These are phyloP conservation scores for Malassezia sp. DNA, from an alignment of 1,284 basidiomycete genomes.

Conservation along the genomic window DNA sequence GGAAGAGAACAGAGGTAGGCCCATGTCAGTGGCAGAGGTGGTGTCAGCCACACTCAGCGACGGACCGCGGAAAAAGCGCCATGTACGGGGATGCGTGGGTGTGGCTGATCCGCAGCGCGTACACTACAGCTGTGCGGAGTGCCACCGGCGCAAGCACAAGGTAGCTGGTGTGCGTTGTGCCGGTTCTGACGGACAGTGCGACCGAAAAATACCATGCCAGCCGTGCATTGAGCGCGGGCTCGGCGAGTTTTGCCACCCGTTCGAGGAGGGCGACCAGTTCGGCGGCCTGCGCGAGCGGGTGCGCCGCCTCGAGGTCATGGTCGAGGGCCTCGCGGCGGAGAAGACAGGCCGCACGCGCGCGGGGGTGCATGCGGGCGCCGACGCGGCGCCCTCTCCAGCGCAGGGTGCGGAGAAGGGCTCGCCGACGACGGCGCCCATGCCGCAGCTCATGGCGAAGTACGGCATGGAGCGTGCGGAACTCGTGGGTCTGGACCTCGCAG, in stretches of 20 bases:
- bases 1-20: no score
- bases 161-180: conserved; percentile 1
- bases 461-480: conserved; percentile 39
- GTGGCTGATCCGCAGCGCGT: conserved; percentile 21
- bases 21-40: conserved; percentile 26
- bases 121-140: conserved; percentile 42
- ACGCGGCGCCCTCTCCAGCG: no score
- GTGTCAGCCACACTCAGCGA: conserved; percentile 32
- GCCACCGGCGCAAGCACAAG: conserved; percentile 39
- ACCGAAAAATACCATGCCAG: conserved; percentile 37
- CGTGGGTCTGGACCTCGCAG: conserved; percentile 8
- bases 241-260: conserved; percentile 32
- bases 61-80: conserved; percentile 31
- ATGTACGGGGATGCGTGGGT: conserved; percentile 18
- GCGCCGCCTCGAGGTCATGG: conserved; percentile 37
- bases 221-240: conserved; percentile 40
- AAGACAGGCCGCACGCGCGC: no score
- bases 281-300: conserved; percentile 38
- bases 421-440: conserved; percentile 2
- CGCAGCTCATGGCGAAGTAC: conserved; percentile 5
- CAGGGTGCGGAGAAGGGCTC: no score
- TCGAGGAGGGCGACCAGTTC: conserved; percentile 38
- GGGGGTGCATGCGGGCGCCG: no score
- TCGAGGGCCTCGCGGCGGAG: conserved; percentile 37
- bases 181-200: conserved; percentile 17